Base-by-base conservation (phyloP, 1,284 basidiomycete species). In the Megacollybia platyphylla region DNA sequence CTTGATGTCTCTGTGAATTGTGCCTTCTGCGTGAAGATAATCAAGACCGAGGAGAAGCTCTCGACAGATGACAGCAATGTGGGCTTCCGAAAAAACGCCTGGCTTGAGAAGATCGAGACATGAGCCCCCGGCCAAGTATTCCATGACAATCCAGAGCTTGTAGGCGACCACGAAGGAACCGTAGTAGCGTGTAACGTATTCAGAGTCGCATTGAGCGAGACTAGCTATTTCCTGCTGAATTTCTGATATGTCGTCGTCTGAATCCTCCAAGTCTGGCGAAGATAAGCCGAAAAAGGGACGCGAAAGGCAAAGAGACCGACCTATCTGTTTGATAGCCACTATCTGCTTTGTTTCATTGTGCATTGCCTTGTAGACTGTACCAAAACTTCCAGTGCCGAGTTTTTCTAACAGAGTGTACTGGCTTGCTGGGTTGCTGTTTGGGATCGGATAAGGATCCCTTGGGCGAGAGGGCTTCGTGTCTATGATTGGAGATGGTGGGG, bases 81-180 rank as follows among this genome's bases (percentile, higher is more conserved):
- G 91, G 0, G 76, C 71, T 61, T 98, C 96, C 6, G 84, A 78
- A 59, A 97, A 96, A 15, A 78, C 68, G 18, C 90, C 93, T 0
- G 89, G 79, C 60, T 94, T 96, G 53, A 97, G 75, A 40, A 98
- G 71, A 60, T 97, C 94, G 41, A 96, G 76, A 64, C 94, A 97
- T 15, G 92, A 97, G n/a, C 94, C 94, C 28, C 94, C 96, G 0
- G 92, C 92, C 41, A 97, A 82, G 60, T 91, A 97, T 61, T 99
- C 94, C 96, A 98, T 98, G 55, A 99, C 73, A 57, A 99, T 98
- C 96, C 96, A 98, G 13, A 99, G 71, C 60, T 97, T 96, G 70
- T 94, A 97, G 10, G 88, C 82, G 50, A 89, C 83, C 47, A 99
- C 89, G 60, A 98, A 98, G 44, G 90, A 93, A 41, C 91, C 94